Percentiles rank a stretch among this genome's conserved stretches.
Evolutionary conservation across 345 rosid genomes (phyloP).

Genomic region (Sisymbrium altissimum): DNA sequence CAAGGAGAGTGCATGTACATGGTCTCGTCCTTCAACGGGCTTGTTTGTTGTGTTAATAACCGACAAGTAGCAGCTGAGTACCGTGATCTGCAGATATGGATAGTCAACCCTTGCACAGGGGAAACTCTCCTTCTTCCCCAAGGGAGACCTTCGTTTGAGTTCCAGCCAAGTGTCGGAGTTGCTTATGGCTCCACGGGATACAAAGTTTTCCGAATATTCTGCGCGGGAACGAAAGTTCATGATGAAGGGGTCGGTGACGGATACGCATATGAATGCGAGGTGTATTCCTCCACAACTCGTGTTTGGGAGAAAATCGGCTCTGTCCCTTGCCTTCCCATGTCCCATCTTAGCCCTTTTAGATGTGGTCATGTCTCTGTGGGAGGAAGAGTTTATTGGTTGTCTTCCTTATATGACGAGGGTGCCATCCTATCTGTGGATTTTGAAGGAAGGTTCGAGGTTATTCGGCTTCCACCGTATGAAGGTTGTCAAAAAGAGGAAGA

Average conservation of each 20-base stretch:
- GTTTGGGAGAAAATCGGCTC: slow-evolving; percentile 30
- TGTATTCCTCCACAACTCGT: slow-evolving; percentile 30
- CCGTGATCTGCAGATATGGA: slow-evolving; percentile 31
- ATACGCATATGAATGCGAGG: slow-evolving; percentile 32
- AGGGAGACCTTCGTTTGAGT: slow-evolving; percentile 20
- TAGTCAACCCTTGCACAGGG: slow-evolving; percentile 32
- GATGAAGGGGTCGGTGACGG: too few species aligned
- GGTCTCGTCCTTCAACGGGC: not conserved
- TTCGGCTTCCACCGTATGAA: not conserved
- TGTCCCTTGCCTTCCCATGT: slow-evolving; percentile 31
- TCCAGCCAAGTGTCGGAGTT: slow-evolving; percentile 31
- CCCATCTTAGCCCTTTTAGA: not conserved
- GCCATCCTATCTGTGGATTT: slow-evolving; percentile 1
- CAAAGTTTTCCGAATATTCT: slow-evolving; percentile 34
- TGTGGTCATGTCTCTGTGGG: slow-evolving; percentile 23
- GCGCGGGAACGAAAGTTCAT: not conserved
- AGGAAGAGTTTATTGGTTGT: slow-evolving; percentile 31
- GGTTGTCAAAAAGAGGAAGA: not conserved
- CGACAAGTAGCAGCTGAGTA: not conserved
- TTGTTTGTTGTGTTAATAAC: not conserved
- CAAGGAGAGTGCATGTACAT: not conserved
- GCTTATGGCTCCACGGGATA: slow-evolving; percentile 28
- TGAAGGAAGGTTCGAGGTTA: not conserved
- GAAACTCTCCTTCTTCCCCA: slow-evolving; percentile 33
- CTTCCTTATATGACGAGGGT: not conserved